phyloP scores from a whole-genome alignment of 2,329 filamentous ascomycete species.

The Aspergillus pseudonomiae region DNA sequence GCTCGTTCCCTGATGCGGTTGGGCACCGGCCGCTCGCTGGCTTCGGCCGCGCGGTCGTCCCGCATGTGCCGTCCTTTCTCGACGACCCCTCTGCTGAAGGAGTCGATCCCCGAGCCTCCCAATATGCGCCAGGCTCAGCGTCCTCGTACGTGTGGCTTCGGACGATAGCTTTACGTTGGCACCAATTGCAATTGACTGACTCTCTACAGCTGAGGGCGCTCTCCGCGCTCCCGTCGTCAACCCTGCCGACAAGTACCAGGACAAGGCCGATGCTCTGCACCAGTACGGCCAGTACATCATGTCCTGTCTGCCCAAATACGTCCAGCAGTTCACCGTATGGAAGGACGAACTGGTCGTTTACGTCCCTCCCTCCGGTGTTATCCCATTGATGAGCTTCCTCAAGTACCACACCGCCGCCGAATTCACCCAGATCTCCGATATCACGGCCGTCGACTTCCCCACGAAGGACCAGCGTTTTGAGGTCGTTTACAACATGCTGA shows the following conservation, averaged over 20 bases:
- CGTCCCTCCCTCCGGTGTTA: slow-evolving; percentile 82
- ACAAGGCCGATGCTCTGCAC: slow-evolving; percentile 85
- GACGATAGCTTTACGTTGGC: slow-evolving; percentile 6
- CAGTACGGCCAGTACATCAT: slow-evolving; percentile 96
- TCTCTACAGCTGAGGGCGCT: slow-evolving; percentile 53
- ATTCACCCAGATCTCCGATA: slow-evolving; percentile 88
- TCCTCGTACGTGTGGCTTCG: slow-evolving; percentile 45
- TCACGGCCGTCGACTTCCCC: slow-evolving; percentile 94
- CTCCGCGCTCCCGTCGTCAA: slow-evolving; percentile 83
- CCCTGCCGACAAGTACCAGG: slow-evolving; percentile 87
- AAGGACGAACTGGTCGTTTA: slow-evolving; percentile 98
- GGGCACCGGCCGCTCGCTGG: slow-evolving; percentile 43
- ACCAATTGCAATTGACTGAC: slow-evolving; percentile 14
- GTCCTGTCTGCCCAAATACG: slow-evolving; percentile 94
- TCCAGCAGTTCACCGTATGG: slow-evolving; percentile 99
- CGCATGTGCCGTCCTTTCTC: slow-evolving; percentile 42
- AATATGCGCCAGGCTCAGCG: slow-evolving; percentile 68
- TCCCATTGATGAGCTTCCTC: slow-evolving; percentile 91
- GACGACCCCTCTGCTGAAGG: slow-evolving; percentile 48
- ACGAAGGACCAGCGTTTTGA: slow-evolving; percentile 96
- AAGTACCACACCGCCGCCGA: slow-evolving; percentile 98
- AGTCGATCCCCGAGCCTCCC: slow-evolving; percentile 60
- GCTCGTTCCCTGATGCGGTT: slow-evolving; percentile 50
- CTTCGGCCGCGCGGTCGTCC: slow-evolving; percentile 37
- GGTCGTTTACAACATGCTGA: slow-evolving; percentile 95